phyloP scores from a whole-genome alignment of 768 basidiomycete species.

The Auriscalpium microsporum region DNA sequence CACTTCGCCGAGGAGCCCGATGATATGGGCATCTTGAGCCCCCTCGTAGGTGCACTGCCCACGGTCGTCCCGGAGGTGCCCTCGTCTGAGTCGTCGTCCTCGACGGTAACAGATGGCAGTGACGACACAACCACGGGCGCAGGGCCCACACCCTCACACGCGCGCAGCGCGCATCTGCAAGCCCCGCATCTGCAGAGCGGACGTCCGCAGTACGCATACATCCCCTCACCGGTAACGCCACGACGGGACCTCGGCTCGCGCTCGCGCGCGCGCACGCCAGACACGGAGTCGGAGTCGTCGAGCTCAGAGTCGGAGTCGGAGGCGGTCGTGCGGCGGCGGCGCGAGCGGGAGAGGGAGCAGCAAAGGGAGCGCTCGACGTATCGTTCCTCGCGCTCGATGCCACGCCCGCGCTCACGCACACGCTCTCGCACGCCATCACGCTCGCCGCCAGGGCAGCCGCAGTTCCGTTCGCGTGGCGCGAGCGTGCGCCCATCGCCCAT shows the following conservation, averaged over 20 bases:
- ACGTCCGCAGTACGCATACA: neutral
- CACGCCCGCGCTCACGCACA: too few relatives aligned
- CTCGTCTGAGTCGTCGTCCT: constrained; percentile 3
- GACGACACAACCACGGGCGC: too few relatives aligned
- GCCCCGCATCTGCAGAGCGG: neutral
- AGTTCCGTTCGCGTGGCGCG: too few relatives aligned
- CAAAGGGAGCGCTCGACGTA: neutral
- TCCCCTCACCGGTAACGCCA: neutral
- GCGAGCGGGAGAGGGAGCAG: neutral
- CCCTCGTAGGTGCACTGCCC: constrained; percentile 15
- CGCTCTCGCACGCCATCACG: too few relatives aligned
- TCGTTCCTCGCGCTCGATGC: too few relatives aligned
- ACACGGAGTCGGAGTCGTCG: neutral
- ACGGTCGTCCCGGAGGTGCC: neutral
- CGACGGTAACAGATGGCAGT: constrained; percentile 10
- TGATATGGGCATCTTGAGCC: constrained; percentile 18
- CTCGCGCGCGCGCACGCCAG: neutral
- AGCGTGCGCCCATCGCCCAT: neutral
- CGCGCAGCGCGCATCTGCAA: neutral
- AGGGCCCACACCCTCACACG: too few relatives aligned
- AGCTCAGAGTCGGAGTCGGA: neutral
- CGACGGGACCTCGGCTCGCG: neutral
- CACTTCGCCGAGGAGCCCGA: constrained; percentile 25
- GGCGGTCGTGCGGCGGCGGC: neutral
- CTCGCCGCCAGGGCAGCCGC: too few relatives aligned